A percentile compares a stretch with the other conserved stretches of the same genome.
These are phyloP conservation scores for Solanum stenotomum DNA, from an alignment of 257 asterid genomes.

Conservation along the genomic window DNA sequence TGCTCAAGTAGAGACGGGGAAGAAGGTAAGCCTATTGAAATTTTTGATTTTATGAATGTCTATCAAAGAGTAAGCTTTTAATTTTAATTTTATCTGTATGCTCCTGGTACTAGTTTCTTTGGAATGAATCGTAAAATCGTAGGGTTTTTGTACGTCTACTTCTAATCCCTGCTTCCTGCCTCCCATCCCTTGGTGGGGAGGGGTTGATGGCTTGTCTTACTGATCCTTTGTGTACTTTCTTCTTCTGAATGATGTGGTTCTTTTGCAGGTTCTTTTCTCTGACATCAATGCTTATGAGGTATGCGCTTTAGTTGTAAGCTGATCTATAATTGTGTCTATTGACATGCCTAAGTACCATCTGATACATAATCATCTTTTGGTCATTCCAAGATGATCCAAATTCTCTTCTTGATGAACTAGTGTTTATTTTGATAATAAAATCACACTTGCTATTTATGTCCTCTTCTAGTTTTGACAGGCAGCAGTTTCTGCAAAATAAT, in stretches of 20 bases:
- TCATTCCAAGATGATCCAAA: not conserved
- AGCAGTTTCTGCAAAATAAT: not conserved
- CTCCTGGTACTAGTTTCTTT: not conserved
- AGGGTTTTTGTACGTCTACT: not conserved
- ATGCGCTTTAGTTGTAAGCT: slow-evolving; percentile 1
- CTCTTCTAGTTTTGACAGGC: not conserved
- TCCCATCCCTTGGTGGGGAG: not conserved
- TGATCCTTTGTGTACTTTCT: not conserved
- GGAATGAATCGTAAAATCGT: not conserved
- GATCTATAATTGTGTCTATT: not conserved
- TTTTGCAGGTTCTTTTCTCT: slow-evolving; percentile 82
- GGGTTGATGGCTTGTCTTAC: not conserved
- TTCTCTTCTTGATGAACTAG: not conserved
- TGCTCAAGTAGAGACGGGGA: slow-evolving; percentile 51
- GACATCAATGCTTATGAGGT: slow-evolving; percentile 83
- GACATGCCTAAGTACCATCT: not conserved
- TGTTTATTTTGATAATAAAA: not conserved
- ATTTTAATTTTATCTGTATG: not conserved
- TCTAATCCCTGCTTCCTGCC: not conserved
- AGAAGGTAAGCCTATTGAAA: slow-evolving; percentile 39
- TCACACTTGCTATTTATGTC: not conserved
- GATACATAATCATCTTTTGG: not conserved
- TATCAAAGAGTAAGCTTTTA: not conserved
- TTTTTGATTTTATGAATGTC: too few species aligned
- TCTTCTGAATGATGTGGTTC: not conserved